phyloP scores from a whole-genome alignment of 441 rosid genomes.

The Eutrema salsugineum region DNA sequence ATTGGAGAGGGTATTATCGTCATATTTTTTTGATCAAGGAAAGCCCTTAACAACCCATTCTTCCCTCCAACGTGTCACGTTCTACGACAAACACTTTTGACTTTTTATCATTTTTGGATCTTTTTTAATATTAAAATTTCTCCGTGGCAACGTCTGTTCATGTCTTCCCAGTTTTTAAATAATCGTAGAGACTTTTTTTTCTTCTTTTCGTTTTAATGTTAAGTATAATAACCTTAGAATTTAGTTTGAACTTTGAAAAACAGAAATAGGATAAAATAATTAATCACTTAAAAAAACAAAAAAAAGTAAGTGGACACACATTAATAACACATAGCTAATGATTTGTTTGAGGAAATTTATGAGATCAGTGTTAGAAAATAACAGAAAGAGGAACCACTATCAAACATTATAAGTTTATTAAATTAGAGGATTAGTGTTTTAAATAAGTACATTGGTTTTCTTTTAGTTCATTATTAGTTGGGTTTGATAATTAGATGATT shows the following conservation, averaged over 20 bases:
- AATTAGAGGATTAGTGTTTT: not conserved
- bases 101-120: constrained; percentile 13
- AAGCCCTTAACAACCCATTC: not conserved
- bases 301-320: not conserved
- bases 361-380: not conserved
- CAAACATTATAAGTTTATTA: not conserved
- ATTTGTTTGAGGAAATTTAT: not conserved
- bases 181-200: not conserved
- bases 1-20: constrained; percentile 6
- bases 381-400: not conserved
- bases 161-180: constrained; percentile 5
- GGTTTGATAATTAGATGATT: not conserved
- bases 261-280: not conserved
- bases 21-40: not conserved
- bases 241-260: not conserved
- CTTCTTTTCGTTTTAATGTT: not conserved
- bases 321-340: not conserved
- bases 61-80: constrained; percentile 29
- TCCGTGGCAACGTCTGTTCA: constrained; percentile 18
- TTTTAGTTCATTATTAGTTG: not conserved
- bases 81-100: constrained; percentile 19
- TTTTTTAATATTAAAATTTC: constrained; percentile 1
- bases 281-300: not conserved
- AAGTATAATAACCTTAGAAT: not conserved
- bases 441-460: not conserved